Evolutionary conservation across 257 asterid species (phyloP), one percentile per base, ranked within the genome.

Genomic region (Penstemon davidsonii): DNA sequence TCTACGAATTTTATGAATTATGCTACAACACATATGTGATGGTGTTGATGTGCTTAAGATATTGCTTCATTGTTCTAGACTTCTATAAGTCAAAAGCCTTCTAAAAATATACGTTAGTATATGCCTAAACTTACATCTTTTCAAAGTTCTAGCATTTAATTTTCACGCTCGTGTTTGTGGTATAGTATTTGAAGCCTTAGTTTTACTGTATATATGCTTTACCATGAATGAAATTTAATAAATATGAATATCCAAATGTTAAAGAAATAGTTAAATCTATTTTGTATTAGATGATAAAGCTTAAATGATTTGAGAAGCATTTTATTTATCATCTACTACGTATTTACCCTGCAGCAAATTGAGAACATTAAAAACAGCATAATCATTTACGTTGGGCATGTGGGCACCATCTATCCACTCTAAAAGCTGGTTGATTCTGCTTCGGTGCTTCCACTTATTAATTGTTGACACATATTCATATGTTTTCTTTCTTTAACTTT

Each of bases 51-150:
- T 25, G 33, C 33, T 25, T 49, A 64, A 41, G 49, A 57, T 64
- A 8, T 45, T 75, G 64, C 50, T 50, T 54, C 54, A 64, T 59
- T 64, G 54, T 58, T 55, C 33, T 53, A 18, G 55, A 62, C 53
- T 63, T 43, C 37, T 12, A 42, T 25, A 1, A 33, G 56, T 25
- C 2, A 25, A 0, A 2, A 25, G 33, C 33, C 33, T 25, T 25
- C 33, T 25, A 58, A 50, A 13, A 2, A 8, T 25, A 10, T 37
- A 74, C 36, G 58, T 60, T 67, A 53, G 65, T 25, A 46, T 55
- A 49, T 49, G 19, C 50, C 46, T 2, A 36, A 58, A 55, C 8
- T 38, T 11, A 44, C 47, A 33, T 63, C 8, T 36, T 8, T 50
- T 52, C 33, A 36, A 39, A 25, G 56, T 58, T 54, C 53, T 42